Evolutionary conservation across 805 yeast species (phyloP).

Genomic region (Kuraishia borneana): DNA sequence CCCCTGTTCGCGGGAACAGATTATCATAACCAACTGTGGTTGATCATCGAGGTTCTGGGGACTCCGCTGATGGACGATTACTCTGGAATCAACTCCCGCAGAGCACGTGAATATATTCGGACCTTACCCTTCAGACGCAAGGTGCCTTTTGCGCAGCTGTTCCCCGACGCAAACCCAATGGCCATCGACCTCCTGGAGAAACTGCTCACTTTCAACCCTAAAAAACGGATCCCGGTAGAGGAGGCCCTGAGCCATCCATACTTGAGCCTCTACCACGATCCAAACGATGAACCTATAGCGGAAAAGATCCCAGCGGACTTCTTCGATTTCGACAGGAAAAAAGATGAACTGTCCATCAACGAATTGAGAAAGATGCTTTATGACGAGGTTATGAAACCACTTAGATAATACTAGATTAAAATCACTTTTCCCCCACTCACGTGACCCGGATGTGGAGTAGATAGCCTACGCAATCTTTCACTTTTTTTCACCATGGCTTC

Average conservation of each 20-base stretch:
- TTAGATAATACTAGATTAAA: constrained; percentile 4
- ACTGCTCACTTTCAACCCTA: constrained; percentile 75
- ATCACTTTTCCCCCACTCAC: neutral
- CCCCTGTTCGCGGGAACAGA: constrained; percentile 93
- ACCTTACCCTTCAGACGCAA: constrained; percentile 64
- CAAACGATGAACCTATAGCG: constrained; percentile 84
- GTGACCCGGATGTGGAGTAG: too few relatives aligned
- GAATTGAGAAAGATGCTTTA: constrained; percentile 73
- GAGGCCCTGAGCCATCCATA: constrained; percentile 85
- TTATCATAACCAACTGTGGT: constrained; percentile 81
- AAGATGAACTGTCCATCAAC: constrained; percentile 64
- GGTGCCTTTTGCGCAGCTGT: constrained; percentile 39
- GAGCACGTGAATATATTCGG: constrained; percentile 84
- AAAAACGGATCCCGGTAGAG: constrained; percentile 69
- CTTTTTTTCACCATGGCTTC: neutral
- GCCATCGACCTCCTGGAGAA: constrained; percentile 61
- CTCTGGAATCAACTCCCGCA: constrained; percentile 57
- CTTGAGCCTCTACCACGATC: constrained; percentile 82
- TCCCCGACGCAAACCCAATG: constrained; percentile 45
- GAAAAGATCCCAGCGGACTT: constrained; percentile 77
- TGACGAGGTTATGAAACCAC: constrained; percentile 63
- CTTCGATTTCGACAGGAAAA: constrained; percentile 78
- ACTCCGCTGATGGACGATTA: constrained; percentile 79
- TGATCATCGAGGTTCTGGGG: constrained; percentile 78
- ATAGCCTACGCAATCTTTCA: neutral